Conservation (phyloP, 108 stramenopile species). For the Nannochloropsis gaditana region DNA sequence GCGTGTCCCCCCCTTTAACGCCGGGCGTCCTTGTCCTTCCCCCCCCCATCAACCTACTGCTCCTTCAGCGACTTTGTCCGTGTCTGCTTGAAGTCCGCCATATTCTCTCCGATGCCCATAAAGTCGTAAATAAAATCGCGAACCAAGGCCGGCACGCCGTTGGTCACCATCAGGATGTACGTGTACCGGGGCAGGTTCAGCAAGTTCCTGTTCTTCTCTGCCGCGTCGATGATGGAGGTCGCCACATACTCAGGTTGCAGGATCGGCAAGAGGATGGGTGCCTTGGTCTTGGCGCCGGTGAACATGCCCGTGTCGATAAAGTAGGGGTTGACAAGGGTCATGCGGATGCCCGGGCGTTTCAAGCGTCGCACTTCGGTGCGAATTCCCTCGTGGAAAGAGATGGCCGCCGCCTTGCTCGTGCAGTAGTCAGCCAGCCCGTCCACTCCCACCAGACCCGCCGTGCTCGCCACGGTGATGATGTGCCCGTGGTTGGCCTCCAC, state of each 20-base stretch:
- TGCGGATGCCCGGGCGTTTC: slow-evolving; percentile 28
- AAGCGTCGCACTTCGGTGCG: slow-evolving; percentile 40
- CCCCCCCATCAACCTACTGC: slow-evolving; percentile 8
- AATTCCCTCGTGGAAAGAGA: slow-evolving; percentile 40
- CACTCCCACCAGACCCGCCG: slow-evolving; percentile 45
- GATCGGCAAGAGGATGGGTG: slow-evolving; percentile 37
- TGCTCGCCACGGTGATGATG: slow-evolving; percentile 43
- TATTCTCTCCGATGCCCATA: slow-evolving; percentile 32
- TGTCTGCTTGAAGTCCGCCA: slow-evolving; percentile 50
- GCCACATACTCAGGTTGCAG: slow-evolving; percentile 46
- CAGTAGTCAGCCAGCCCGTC: slow-evolving; percentile 40
- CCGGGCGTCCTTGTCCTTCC: not conserved
- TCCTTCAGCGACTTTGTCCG: slow-evolving; percentile 6
- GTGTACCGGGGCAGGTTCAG: slow-evolving; percentile 39
- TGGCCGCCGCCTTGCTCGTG: slow-evolving; percentile 46
- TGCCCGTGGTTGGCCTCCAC: slow-evolving; percentile 40
- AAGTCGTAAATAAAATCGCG: slow-evolving; percentile 31
- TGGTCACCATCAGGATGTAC: slow-evolving; percentile 22
- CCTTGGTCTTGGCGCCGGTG: slow-evolving; percentile 37
- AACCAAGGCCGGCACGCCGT: slow-evolving; percentile 26
- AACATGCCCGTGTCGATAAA: slow-evolving; percentile 56
- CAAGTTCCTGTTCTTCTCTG: slow-evolving; percentile 21
- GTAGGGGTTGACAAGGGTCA: slow-evolving; percentile 44
- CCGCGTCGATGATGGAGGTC: slow-evolving; percentile 30
- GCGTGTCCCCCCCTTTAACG: not conserved